Evolutionary conservation across 805 yeast species (phyloP).

Genomic region (Ogataea salicorniae): DNA sequence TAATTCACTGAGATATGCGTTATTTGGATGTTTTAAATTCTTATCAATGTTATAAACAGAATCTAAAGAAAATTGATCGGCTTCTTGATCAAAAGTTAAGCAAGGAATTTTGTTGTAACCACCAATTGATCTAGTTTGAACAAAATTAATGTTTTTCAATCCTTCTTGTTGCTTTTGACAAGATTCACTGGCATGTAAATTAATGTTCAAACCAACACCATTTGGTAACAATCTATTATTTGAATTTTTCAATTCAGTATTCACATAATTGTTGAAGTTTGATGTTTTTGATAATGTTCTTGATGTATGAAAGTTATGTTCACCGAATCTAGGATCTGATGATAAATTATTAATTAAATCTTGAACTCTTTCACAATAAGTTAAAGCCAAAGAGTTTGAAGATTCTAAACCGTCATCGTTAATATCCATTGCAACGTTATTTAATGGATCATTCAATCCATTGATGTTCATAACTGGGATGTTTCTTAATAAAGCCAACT

Average conservation of each 20-base stretch:
- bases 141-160: slow-evolving; percentile 24
- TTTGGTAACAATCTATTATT: slow-evolving; percentile 37
- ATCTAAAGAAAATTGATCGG: slow-evolving; percentile 7
- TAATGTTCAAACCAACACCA: slow-evolving; percentile 44
- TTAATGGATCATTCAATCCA: slow-evolving; percentile 3
- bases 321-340: slow-evolving; percentile 3
- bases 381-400: slow-evolving; percentile 4
- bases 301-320: slow-evolving; percentile 20
- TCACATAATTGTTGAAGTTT: slow-evolving; percentile 3
- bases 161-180: slow-evolving; percentile 41
- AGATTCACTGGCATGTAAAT: slow-evolving; percentile 28
- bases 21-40: slow-evolving; percentile 6
- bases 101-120: slow-evolving; percentile 20
- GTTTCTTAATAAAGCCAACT: slow-evolving; percentile 17
- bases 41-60: slow-evolving; percentile 16
- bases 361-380: slow-evolving; percentile 11
- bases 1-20: slow-evolving; percentile 12
- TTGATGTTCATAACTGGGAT: slow-evolving; percentile 22
- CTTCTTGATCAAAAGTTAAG: slow-evolving; percentile 5
- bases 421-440: slow-evolving; percentile 2
- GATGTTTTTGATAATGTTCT: slow-evolving; percentile 7
- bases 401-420: slow-evolving; percentile 12
- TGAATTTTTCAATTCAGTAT: slow-evolving; percentile 8
- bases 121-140: slow-evolving; percentile 44
- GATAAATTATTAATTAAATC: slow-evolving; percentile 9